phyloP scores from a whole-genome alignment of 192 early-diverging fungal genomes.

The Umbelopsis sp. region DNA sequence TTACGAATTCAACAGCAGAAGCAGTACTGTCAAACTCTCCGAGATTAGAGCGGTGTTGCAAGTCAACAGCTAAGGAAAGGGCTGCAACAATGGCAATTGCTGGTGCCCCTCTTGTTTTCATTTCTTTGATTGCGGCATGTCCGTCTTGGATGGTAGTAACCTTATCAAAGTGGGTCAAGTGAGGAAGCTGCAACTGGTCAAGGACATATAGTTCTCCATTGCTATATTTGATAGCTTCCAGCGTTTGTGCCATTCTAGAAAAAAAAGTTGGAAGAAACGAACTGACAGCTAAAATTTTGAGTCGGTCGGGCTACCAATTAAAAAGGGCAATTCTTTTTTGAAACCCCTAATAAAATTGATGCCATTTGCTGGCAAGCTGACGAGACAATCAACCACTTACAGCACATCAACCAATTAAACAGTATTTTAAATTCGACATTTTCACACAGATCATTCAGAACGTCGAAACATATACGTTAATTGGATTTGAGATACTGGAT shows the following conservation, averaged over 20 bases:
- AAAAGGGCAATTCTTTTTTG: background rate
- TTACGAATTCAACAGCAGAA: slow-evolving; percentile 55
- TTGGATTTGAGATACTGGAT: too few species aligned
- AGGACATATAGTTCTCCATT: slow-evolving; percentile 72
- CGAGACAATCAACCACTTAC: too few species aligned
- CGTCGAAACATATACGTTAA: too few species aligned
- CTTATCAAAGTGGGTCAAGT: slow-evolving; percentile 74
- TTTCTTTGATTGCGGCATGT: slow-evolving; percentile 87
- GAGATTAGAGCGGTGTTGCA: slow-evolving; percentile 34
- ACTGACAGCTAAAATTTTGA: background rate
- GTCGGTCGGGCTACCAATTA: background rate
- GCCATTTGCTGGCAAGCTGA: background rate
- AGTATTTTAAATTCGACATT: too few species aligned
- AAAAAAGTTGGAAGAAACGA: background rate
- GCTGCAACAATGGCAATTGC: slow-evolving; percentile 98
- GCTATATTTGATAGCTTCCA: slow-evolving; percentile 59
- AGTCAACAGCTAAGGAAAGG: slow-evolving; percentile 84
- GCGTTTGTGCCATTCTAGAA: slow-evolving; percentile 26
- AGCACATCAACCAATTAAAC: too few species aligned
- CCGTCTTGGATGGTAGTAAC: slow-evolving; percentile 67
- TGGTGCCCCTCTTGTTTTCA: slow-evolving; percentile 93
- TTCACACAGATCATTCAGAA: too few species aligned
- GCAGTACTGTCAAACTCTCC: slow-evolving; percentile 37
- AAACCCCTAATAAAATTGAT: too few species aligned
- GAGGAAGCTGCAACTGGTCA: slow-evolving; percentile 92